Conservation (phyloP, 805 yeast species). For the Grigorovia jiainica region DNA sequence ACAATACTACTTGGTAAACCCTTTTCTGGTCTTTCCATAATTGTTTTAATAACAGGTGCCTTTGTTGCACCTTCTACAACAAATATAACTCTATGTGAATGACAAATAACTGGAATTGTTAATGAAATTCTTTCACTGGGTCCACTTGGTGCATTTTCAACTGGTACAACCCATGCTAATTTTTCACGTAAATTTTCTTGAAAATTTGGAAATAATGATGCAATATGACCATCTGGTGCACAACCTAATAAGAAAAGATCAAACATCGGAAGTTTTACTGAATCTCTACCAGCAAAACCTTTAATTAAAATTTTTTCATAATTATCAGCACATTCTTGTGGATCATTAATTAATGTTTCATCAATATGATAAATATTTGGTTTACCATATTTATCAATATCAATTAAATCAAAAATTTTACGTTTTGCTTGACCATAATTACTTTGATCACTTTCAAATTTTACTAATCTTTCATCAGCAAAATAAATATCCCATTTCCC, state of each 20-base stretch:
- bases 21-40: slow-evolving; percentile 95
- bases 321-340: slow-evolving; percentile 88
- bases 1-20: slow-evolving; percentile 91
- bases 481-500: slow-evolving; percentile 91
- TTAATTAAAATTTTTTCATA: slow-evolving; percentile 80
- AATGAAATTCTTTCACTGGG: slow-evolving; percentile 80
- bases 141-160: slow-evolving; percentile 82
- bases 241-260: slow-evolving; percentile 88
- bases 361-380: slow-evolving; percentile 83
- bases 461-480: slow-evolving; percentile 93
- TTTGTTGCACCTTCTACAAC: slow-evolving; percentile 95
- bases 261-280: slow-evolving; percentile 91
- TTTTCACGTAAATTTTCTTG: slow-evolving; percentile 82
- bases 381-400: slow-evolving; percentile 28
- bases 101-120: slow-evolving; percentile 90
- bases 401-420: slow-evolving; percentile 57
- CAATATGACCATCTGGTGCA: slow-evolving; percentile 98
- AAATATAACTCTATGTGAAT: slow-evolving; percentile 83
- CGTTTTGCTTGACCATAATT: slow-evolving; percentile 87
- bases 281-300: slow-evolving; percentile 92
- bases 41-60: slow-evolving; percentile 82
- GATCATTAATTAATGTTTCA: slow-evolving; percentile 61
- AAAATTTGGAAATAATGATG: slow-evolving; percentile 84
- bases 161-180: slow-evolving; percentile 92
- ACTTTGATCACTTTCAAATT: slow-evolving; percentile 71